Percentiles rank a stretch among this genome's conserved stretches.
phyloP scores from a whole-genome alignment of 2,329 filamentous ascomycete genomes.

The Ophiostoma sp. region DNA sequence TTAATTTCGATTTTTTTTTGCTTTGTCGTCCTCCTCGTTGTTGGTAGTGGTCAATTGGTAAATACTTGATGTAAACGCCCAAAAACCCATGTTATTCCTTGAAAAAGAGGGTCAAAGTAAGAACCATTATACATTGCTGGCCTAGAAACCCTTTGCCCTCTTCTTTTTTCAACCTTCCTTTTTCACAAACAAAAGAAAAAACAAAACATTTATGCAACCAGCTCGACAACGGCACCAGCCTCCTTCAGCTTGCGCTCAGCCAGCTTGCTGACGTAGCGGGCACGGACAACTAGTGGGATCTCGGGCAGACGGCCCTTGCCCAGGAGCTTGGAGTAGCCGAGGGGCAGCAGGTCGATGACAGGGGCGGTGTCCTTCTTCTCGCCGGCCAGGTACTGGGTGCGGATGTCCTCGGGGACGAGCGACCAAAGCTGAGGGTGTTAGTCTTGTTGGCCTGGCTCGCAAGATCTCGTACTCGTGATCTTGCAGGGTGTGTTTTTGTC shows the following conservation, averaged over 20 bases:
- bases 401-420: slow-evolving; percentile 86
- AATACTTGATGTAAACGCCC: slow-evolving; percentile 14
- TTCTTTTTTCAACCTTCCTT: slow-evolving; percentile 3
- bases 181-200: slow-evolving; percentile 16
- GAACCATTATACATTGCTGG: slow-evolving; percentile 15
- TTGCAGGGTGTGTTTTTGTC: not conserved
- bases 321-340: slow-evolving; percentile 98
- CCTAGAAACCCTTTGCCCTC: not conserved
- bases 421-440: slow-evolving; percentile 69
- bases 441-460: not conserved
- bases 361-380: slow-evolving; percentile 84
- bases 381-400: slow-evolving; percentile 81
- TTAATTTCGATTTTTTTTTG: slow-evolving; percentile 5
- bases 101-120: not conserved
- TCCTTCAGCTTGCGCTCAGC: slow-evolving; percentile 99
- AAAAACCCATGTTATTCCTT: slow-evolving; percentile 17
- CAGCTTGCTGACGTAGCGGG: slow-evolving; percentile 90
- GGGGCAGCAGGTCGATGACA: slow-evolving; percentile 93
- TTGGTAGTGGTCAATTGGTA: slow-evolving; percentile 16
- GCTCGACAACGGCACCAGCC: slow-evolving; percentile 91
- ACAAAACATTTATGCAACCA: slow-evolving; percentile 67
- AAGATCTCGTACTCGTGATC: not conserved
- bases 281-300: slow-evolving; percentile 89
- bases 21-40: slow-evolving; percentile 13
- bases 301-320: slow-evolving; percentile 95